These are phyloP conservation scores for Ogataea hybrid DNA, from an alignment of 1,139 yeast species.

Conservation along the genomic window DNA sequence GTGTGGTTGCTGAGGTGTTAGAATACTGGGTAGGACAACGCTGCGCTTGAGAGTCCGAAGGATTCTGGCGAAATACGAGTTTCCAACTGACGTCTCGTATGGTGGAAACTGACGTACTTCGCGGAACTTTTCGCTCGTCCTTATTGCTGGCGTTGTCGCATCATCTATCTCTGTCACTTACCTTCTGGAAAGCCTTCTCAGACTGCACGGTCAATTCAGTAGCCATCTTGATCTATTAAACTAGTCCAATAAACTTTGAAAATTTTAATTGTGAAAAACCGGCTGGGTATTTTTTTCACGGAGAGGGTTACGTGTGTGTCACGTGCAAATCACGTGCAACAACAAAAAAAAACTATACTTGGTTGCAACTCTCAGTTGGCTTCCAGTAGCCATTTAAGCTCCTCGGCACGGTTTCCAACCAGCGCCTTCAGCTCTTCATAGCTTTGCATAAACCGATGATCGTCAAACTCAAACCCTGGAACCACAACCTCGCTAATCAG, in stretches of 20 bases:
- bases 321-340: slow-evolving; percentile 1
- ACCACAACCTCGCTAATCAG: slow-evolving; percentile 52
- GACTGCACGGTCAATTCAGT: slow-evolving; percentile 99
- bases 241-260: slow-evolving; percentile 11
- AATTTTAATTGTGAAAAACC: slow-evolving; percentile 12
- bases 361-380: neutral
- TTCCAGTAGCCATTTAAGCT: slow-evolving; percentile 33
- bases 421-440: slow-evolving; percentile 32
- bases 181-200: slow-evolving; percentile 99
- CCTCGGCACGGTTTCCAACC: slow-evolving; percentile 37
- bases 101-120: neutral
- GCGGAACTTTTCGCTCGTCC: neutral
- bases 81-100: neutral
- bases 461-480: slow-evolving; percentile 53
- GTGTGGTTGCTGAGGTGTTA: slow-evolving; percentile 85
- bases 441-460: slow-evolving; percentile 41
- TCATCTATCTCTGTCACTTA: slow-evolving; percentile 42
- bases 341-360: neutral
- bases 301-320: slow-evolving; percentile 5
- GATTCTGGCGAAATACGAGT: too few species aligned
- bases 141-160: neutral
- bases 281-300: slow-evolving; percentile 8
- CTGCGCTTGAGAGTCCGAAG: neutral
- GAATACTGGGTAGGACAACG: neutral
- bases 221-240: slow-evolving; percentile 64